phyloP scores from a whole-genome alignment of 2,329 filamentous ascomycete genomes.

The Parafenestella ontariensis region DNA sequence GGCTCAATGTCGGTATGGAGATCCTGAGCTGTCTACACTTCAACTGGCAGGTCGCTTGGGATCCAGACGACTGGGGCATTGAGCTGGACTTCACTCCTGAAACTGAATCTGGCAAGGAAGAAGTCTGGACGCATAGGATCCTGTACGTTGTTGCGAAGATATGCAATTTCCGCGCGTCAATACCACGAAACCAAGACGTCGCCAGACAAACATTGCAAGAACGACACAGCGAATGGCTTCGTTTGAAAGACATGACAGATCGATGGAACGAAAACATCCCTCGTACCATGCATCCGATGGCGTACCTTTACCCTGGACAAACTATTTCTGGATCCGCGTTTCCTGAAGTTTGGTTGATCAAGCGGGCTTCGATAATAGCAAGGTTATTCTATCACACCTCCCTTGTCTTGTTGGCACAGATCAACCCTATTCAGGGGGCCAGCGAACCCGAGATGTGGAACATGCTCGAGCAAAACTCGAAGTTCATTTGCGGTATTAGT shows the following conservation, averaged over 20 bases:
- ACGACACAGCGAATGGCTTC: constrained; percentile 77
- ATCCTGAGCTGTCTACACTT: constrained; percentile 86
- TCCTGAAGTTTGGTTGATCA: constrained; percentile 88
- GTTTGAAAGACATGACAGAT: constrained; percentile 81
- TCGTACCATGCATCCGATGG: constrained; percentile 85
- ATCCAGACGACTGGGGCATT: constrained; percentile 88
- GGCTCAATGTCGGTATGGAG: constrained; percentile 91
- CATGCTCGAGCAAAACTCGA: constrained; percentile 76
- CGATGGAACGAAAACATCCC: constrained; percentile 81
- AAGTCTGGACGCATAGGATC: constrained; percentile 87
- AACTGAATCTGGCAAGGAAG: constrained; percentile 70
- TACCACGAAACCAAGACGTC: constrained; percentile 66
- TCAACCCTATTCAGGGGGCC: constrained; percentile 72
- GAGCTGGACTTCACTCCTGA: constrained; percentile 74
- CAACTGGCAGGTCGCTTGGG: constrained; percentile 86
- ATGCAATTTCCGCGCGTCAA: constrained; percentile 79
- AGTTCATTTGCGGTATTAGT: constrained; percentile 87
- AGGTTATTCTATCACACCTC: constrained; percentile 89
- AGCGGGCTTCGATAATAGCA: constrained; percentile 80
- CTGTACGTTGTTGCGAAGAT: constrained; percentile 88
- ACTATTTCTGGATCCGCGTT: constrained; percentile 76
- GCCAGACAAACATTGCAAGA: constrained; percentile 68
- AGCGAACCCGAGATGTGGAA: constrained; percentile 72
- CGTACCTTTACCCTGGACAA: constrained; percentile 73
- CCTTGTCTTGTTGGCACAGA: constrained; percentile 79